Conservation (phyloP, 495 filamentous ascomycete species). For the Usnea hakonensis region DNA sequence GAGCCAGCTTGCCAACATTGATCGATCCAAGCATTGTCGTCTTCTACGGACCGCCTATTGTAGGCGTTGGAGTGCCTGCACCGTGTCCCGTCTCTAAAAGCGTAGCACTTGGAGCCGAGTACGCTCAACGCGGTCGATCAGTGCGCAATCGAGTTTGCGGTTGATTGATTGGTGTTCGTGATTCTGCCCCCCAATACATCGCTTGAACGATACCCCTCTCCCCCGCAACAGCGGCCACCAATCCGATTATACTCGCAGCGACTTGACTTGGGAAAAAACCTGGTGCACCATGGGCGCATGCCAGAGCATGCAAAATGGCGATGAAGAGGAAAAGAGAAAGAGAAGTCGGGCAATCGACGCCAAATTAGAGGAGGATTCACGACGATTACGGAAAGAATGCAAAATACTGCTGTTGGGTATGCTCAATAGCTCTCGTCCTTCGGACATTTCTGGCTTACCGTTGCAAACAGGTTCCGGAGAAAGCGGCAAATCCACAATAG, state of each 20-base stretch:
- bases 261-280: neutral
- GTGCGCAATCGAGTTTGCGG: neutral
- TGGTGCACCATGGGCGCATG: constrained; percentile 73
- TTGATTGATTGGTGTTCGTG: neutral
- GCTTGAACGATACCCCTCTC: neutral
- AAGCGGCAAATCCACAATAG: constrained; percentile 97
- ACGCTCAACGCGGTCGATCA: neutral
- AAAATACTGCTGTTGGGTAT: constrained; percentile 92
- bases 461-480: constrained; percentile 75
- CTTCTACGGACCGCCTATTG: neutral
- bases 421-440: constrained; percentile 17
- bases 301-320: constrained; percentile 69
- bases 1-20: neutral
- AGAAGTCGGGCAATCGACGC: constrained; percentile 88
- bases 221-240: neutral
- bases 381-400: constrained; percentile 88
- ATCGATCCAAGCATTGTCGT: neutral
- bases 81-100: neutral
- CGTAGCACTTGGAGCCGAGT: neutral
- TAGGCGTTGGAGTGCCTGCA: neutral
- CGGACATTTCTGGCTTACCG: neutral
- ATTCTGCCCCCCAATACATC: neutral
- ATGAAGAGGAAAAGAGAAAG: constrained; percentile 85
- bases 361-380: constrained; percentile 85
- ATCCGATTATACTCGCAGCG: neutral